Evolutionary conservation across 2,329 filamentous ascomycete genomes (phyloP).

Genomic region (Pseudopithomyces maydicus): DNA sequence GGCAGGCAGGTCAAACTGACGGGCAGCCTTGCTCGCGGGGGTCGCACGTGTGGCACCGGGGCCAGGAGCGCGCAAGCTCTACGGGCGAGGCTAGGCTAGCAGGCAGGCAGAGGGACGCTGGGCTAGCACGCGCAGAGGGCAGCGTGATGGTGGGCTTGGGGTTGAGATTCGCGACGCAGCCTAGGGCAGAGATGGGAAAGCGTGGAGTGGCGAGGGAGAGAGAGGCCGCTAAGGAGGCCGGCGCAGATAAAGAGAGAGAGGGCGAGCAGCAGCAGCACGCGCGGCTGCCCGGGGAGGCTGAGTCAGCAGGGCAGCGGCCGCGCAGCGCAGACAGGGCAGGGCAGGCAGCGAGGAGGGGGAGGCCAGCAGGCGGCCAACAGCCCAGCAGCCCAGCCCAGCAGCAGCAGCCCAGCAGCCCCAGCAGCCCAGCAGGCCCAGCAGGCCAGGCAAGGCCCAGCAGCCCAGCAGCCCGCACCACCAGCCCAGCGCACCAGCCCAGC

Average conservation of each 20-base stretch:
- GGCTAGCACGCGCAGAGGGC: slow-evolving; percentile 1
- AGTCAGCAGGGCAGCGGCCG: slow-evolving; percentile 20
- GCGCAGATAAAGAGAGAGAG: slow-evolving; percentile 1
- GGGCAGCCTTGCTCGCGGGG: slow-evolving; percentile 7
- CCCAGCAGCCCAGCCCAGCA: too few relatives aligned
- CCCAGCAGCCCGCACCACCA: neutral
- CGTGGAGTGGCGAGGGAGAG: slow-evolving; percentile 32
- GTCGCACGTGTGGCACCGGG: slow-evolving; percentile 41
- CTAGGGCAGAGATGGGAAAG: slow-evolving; percentile 46
- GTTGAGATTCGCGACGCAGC: slow-evolving; percentile 45
- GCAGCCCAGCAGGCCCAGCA: too few relatives aligned
- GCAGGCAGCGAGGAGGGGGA: too few relatives aligned
- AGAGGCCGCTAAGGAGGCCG: slow-evolving; percentile 18
- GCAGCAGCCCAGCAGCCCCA: too few relatives aligned
- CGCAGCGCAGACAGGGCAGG: too few relatives aligned
- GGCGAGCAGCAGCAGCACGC: too few relatives aligned
- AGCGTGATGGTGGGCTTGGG: slow-evolving; percentile 10
- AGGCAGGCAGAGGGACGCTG: neutral
- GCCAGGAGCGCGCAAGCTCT: neutral
- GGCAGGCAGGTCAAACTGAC: too few relatives aligned
- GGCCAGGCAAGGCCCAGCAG: too few relatives aligned
- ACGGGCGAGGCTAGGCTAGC: neutral
- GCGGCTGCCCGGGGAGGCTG: slow-evolving; percentile 15
- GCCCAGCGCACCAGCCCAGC: neutral
- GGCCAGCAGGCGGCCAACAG: too few relatives aligned